These are phyloP conservation scores for Podaxis carcinomalis DNA, from an alignment of 768 basidiomycete species.

Conservation along the genomic window DNA sequence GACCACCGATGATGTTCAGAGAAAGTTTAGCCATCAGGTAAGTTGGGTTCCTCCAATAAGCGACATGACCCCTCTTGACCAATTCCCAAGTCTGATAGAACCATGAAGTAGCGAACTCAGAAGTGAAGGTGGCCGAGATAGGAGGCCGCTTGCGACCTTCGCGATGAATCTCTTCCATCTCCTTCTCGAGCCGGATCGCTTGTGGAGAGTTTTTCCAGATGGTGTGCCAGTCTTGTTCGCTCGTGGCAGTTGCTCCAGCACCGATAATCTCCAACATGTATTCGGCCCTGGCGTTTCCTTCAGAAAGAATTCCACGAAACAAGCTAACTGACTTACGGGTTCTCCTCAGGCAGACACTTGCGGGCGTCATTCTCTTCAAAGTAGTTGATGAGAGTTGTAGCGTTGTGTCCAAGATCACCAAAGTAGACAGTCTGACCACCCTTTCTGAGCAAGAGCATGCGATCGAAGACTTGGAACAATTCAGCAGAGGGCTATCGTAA, in stretches of 20 bases:
- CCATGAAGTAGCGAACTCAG: conserved; percentile 54
- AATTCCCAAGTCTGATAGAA: conserved; percentile 40
- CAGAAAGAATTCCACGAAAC: no score
- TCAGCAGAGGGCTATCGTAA: conserved; percentile 4
- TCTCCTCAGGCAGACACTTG: conserved; percentile 58
- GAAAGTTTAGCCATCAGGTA: conserved; percentile 58
- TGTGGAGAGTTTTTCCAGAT: conserved; percentile 57
- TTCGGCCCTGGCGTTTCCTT: conserved; percentile 38
- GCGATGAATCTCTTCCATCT: conserved; percentile 43
- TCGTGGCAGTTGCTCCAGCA: conserved; percentile 62
- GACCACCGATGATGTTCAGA: conserved; percentile 48
- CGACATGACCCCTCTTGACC: conserved; percentile 37
- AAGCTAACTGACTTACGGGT: conserved; percentile 47
- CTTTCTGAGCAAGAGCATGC: conserved; percentile 68
- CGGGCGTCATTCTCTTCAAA: conserved; percentile 70
- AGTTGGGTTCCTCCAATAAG: conserved; percentile 54
- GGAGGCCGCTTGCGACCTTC: conserved; percentile 41
- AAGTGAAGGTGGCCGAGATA: conserved; percentile 30
- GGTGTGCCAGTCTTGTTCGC: conserved; percentile 48
- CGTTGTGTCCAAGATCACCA: conserved; percentile 63
- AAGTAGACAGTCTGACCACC: conserved; percentile 81
- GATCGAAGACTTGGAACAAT: conserved; percentile 53
- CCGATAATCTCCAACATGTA: conserved; percentile 72
- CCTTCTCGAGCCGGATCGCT: conserved; percentile 24
- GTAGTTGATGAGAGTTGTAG: conserved; percentile 63